A percentile compares a stretch with the other conserved stretches of the same genome.
These are phyloP conservation scores for Chaetomiaceae sp. DNA, from an alignment of 2,329 filamentous ascomycete species.

Conservation along the genomic window DNA sequence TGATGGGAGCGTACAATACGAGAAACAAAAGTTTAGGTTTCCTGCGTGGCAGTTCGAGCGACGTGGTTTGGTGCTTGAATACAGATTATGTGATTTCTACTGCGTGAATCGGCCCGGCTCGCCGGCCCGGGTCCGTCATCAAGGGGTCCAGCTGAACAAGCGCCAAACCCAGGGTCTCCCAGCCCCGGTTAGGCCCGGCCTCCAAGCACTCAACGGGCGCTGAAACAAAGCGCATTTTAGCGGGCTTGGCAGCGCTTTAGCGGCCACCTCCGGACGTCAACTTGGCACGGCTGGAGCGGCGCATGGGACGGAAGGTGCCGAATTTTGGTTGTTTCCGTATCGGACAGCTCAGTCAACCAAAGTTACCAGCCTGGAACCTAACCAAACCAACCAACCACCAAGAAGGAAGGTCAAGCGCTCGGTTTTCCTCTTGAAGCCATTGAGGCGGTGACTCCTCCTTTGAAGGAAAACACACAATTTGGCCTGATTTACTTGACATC, in stretches of 20 bases:
- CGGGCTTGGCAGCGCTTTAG: conserved; percentile 15
- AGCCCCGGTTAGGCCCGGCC: conserved; percentile 20
- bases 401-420: no score
- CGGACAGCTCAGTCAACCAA: neutral
- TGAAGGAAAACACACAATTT: no score
- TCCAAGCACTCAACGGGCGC: conserved; percentile 15
- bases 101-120: conserved; percentile 8
- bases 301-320: conserved; percentile 14
- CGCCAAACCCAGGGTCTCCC: conserved; percentile 12
- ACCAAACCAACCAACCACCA: no score
- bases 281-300: neutral
- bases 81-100: no score
- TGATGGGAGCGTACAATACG: neutral
- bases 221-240: conserved; percentile 17
- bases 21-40: neutral
- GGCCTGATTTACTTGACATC: no score
- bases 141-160: neutral
- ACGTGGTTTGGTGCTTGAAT: neutral
- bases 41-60: no score
- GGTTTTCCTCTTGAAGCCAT: no score
- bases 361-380: neutral
- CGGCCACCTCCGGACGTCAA: conserved; percentile 11
- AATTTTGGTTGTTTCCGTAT: conserved; percentile 1
- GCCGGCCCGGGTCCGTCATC: neutral
- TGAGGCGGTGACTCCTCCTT: conserved; percentile 10